These are phyloP conservation scores for Torulaspora globosa DNA, from an alignment of 1,139 yeast genomes.

Conservation along the genomic window DNA sequence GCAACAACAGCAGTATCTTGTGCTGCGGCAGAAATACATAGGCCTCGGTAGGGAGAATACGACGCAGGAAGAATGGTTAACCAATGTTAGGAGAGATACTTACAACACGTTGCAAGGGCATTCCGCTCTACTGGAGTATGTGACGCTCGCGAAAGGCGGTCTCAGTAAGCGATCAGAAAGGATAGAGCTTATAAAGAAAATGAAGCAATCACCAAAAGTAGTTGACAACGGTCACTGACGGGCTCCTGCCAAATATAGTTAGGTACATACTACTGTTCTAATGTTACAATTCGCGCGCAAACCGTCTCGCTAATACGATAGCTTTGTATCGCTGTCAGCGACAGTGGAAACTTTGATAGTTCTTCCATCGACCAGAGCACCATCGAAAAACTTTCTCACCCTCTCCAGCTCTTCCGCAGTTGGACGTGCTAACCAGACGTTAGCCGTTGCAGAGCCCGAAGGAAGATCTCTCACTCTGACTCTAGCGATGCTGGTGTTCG, in stretches of 20 bases:
- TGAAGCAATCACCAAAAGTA: constrained; percentile 16
- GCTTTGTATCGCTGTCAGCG: constrained; percentile 12
- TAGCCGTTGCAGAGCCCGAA: constrained; percentile 33
- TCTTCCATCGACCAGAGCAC: constrained; percentile 34
- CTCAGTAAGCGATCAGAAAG: constrained; percentile 26
- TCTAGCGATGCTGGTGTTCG: constrained; percentile 20
- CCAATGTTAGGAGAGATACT: constrained; percentile 69
- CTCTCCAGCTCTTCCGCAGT: constrained; percentile 21
- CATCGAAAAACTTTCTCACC: constrained; percentile 27
- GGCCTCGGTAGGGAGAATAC: constrained; percentile 34
- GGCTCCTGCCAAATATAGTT: neutral
- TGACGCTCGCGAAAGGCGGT: constrained; percentile 54
- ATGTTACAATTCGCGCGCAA: neutral
- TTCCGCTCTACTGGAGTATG: constrained; percentile 58
- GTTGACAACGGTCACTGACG: neutral
- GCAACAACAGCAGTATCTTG: constrained; percentile 27
- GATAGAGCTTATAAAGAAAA: constrained; percentile 27
- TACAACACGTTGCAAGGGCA: constrained; percentile 69
- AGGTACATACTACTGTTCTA: constrained; percentile 7
- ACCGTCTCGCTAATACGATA: constrained; percentile 13
- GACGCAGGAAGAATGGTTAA: constrained; percentile 32
- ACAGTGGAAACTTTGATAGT: constrained; percentile 17
- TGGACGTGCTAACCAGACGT: constrained; percentile 25
- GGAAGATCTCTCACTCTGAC: constrained; percentile 31
- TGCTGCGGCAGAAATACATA: constrained; percentile 31